Conservation (phyloP, 345 rosid genomes). For the Acer saccharum region DNA sequence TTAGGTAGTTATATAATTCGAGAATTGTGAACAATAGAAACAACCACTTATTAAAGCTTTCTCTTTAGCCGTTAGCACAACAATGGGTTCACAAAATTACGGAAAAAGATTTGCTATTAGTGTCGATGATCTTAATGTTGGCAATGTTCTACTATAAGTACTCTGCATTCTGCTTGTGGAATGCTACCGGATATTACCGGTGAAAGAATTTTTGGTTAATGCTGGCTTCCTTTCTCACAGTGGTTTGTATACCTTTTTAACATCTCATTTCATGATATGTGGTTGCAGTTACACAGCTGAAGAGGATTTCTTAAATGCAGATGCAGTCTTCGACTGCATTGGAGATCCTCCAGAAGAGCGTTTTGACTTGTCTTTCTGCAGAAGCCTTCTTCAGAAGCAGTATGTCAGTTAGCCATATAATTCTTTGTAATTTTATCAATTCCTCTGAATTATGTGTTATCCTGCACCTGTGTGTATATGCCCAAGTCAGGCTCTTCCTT, state of each 20-base stretch:
- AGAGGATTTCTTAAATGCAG: conserved; percentile 86
- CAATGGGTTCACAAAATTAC: not conserved
- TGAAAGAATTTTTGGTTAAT: not conserved
- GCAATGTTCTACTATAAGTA: too few species aligned
- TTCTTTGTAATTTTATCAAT: not conserved
- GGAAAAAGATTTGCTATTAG: not conserved
- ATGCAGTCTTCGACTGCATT: conserved; percentile 90
- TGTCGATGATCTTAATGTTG: too few species aligned
- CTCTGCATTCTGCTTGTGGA: too few species aligned
- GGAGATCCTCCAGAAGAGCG: conserved; percentile 96
- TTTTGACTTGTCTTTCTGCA: conserved; percentile 80
- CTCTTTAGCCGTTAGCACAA: not conserved
- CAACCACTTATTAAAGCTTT: not conserved
- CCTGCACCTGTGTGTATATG: not conserved
- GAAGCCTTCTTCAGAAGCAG: conserved; percentile 80
- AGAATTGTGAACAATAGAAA: not conserved
- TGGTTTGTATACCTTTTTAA: not conserved
- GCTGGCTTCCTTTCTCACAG: not conserved
- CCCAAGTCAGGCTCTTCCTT: conserved; percentile 3
- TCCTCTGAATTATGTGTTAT: not conserved
- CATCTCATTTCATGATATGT: conserved; percentile 1
- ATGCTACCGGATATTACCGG: not conserved
- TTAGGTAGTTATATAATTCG: not conserved
- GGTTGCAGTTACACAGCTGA: conserved; percentile 79
- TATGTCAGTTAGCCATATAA: conserved; percentile 45